Base-by-base conservation (phyloP, 805 yeast species). In the Candida piceae region DNA sequence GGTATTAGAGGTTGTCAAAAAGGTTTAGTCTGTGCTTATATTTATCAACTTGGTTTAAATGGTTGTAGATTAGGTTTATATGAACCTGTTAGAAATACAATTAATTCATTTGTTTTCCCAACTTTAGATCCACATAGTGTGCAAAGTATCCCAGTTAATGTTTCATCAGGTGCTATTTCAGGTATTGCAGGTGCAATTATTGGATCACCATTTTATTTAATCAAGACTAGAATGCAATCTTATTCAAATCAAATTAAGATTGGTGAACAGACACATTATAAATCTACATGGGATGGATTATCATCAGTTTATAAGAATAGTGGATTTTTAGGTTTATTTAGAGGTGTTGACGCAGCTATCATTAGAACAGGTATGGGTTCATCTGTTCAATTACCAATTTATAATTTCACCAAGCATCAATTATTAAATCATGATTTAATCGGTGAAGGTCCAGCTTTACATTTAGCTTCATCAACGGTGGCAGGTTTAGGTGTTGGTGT, bases 211-310 rank as follows among this genome's bases (percentile, higher is more conserved):
- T 74, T 93, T 55, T 93, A 85, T 58, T 72, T 93, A 48, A 78
- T 93, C 48, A 93, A 93, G 66, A 94, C 97, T 2, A 75, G 98
- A 68, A 86, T 93, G 95, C 98, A 93, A 66, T 84, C 97, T 2
- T 93, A 77, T 61, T 83, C 95, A 13, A 53, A 65, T 3, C 55
- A 58, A 16, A 66, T 80, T 41, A 69, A 77, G 31, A 79, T 89
- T 32, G 98, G 98, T 34, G 90, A 88, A 53, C 98, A 93, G 61
- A 87, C 97, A 0, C 84, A 84, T 61, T 93, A 93, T 62, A 75
- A 62, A 25, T 75, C 80, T 32, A 72, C 81, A 2, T 64, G 69
- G 57, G 74, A 83, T 46, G 98, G 96, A 3, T 53, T 93, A 17
- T 48, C 60, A 6, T 66, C 78, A 16, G 76, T 93, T 28, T 77